These are phyloP conservation scores for Phaeosphaeria sp. DNA, from an alignment of 2,329 filamentous ascomycete species.

Conservation along the genomic window DNA sequence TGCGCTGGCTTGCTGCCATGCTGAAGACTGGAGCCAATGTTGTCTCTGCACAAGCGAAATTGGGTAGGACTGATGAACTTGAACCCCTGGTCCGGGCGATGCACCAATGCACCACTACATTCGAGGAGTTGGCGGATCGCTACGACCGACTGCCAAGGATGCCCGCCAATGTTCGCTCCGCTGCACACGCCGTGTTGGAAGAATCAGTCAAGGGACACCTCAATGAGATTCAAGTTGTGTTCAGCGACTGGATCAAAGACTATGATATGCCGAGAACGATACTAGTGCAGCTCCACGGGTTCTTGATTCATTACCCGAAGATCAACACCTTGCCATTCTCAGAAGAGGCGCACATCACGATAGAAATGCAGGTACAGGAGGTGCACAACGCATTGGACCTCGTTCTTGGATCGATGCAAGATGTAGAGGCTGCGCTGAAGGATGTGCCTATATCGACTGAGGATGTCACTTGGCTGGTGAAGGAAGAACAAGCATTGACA, in stretches of 20 bases:
- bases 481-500: slow-evolving; percentile 49
- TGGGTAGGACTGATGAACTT: slow-evolving; percentile 58
- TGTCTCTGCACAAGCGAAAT: slow-evolving; percentile 70
- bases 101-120: slow-evolving; percentile 29
- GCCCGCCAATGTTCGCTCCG: slow-evolving; percentile 35
- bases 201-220: slow-evolving; percentile 21
- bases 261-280: slow-evolving; percentile 34
- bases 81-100: slow-evolving; percentile 31
- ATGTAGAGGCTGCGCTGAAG: slow-evolving; percentile 65
- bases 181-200: slow-evolving; percentile 19
- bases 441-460: slow-evolving; percentile 66
- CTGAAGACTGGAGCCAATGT: slow-evolving; percentile 68
- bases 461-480: slow-evolving; percentile 68
- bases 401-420: slow-evolving; percentile 80
- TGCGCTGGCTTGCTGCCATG: slow-evolving; percentile 73
- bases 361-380: slow-evolving; percentile 61
- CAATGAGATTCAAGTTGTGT: slow-evolving; percentile 19
- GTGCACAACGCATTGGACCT: slow-evolving; percentile 74
- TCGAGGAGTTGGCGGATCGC: slow-evolving; percentile 21
- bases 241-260: slow-evolving; percentile 25
- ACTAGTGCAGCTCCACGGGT: slow-evolving; percentile 70
- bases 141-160: slow-evolving; percentile 31
- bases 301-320: slow-evolving; percentile 56
- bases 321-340: slow-evolving; percentile 1
- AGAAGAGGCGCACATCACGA: slow-evolving; percentile 9